Conservation (phyloP, 225 moss, liverwort and hornwort genomes). For the Pseudisothecium myosuroides region DNA sequence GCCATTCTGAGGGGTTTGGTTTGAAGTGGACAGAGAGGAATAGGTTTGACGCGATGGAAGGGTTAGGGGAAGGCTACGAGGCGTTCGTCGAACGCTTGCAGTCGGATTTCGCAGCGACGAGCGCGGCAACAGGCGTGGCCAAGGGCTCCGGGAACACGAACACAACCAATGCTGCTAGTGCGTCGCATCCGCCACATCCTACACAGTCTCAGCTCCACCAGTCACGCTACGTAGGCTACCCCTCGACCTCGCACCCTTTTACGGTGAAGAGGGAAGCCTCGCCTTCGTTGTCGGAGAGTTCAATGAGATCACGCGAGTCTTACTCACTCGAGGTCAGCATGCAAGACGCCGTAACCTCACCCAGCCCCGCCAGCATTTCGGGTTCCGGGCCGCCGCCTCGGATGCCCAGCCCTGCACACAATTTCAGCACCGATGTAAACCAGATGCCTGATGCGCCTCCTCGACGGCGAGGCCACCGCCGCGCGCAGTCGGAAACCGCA, state of each 20-base stretch:
- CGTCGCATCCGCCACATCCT: slow-evolving; percentile 43
- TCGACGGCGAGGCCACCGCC: slow-evolving; percentile 34
- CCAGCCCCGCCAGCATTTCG: slow-evolving; percentile 23
- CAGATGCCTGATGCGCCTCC: slow-evolving; percentile 56
- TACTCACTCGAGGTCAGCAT: slow-evolving; percentile 44
- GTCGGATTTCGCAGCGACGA: slow-evolving; percentile 74
- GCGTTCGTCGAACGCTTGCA: slow-evolving; percentile 91
- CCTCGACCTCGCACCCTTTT: slow-evolving; percentile 39
- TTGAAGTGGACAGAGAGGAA: not conserved
- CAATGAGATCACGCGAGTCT: slow-evolving; percentile 45
- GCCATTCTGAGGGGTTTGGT: not conserved
- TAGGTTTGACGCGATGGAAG: slow-evolving; percentile 52
- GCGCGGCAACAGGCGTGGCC: not conserved
- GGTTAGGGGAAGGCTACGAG: slow-evolving; percentile 82
- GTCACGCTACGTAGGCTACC: slow-evolving; percentile 50
- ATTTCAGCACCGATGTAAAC: slow-evolving; percentile 46
- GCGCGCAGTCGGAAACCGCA: slow-evolving; percentile 46
- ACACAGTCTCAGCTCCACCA: slow-evolving; percentile 52
- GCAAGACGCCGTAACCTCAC: slow-evolving; percentile 50
- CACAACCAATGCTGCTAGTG: slow-evolving; percentile 26
- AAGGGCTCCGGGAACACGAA: not conserved
- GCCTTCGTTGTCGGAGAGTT: slow-evolving; percentile 36
- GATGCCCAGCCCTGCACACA: slow-evolving; percentile 29
- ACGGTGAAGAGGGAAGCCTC: slow-evolving; percentile 46
- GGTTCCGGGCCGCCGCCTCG: slow-evolving; percentile 33